Percentiles rank a stretch among this genome's conserved stretches.
Conservation (phyloP, 2,329 filamentous ascomycete species). For the Pyricularia sp. region DNA sequence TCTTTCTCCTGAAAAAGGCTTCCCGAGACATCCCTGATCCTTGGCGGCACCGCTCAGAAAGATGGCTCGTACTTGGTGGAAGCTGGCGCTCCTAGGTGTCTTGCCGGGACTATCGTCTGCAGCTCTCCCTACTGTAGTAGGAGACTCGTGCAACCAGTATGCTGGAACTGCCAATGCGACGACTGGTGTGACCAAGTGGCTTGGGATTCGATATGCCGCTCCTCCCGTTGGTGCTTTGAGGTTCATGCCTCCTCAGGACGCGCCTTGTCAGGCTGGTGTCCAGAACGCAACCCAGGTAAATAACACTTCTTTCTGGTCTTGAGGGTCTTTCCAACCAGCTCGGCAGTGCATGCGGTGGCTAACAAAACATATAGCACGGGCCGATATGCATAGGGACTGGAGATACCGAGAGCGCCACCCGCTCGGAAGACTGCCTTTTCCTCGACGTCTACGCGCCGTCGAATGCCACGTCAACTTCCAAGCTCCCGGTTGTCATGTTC, state of each 20-base stretch:
- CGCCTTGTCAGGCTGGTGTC: not conserved
- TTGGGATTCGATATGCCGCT: constrained; percentile 4
- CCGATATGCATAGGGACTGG: constrained; percentile 21
- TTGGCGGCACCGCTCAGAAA: not conserved
- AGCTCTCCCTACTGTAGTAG: not conserved
- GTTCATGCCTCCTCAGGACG: constrained; percentile 5
- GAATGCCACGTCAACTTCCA: constrained; percentile 26
- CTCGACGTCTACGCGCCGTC: constrained; percentile 55
- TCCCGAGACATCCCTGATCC: not conserved
- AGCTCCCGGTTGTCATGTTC: constrained; percentile 41
- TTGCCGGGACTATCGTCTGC: not conserved
- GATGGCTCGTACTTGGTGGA: not conserved
- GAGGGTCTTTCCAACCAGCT: not conserved
- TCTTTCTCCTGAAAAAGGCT: not conserved
- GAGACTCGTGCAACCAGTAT: not conserved
- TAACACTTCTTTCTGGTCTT: not conserved
- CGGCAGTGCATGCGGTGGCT: not conserved
- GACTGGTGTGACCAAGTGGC: constrained; percentile 5
- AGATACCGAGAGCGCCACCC: constrained; percentile 14
- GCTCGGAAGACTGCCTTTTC: constrained; percentile 60
- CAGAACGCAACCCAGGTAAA: constrained; percentile 1
- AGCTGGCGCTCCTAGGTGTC: not conserved
- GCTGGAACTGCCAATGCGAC: not conserved
- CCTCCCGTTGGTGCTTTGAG: constrained; percentile 4
- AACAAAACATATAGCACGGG: constrained; percentile 10